Base-by-base conservation (phyloP, 208 protist genomes). In the Acanthamoeba castellanii region DNA sequence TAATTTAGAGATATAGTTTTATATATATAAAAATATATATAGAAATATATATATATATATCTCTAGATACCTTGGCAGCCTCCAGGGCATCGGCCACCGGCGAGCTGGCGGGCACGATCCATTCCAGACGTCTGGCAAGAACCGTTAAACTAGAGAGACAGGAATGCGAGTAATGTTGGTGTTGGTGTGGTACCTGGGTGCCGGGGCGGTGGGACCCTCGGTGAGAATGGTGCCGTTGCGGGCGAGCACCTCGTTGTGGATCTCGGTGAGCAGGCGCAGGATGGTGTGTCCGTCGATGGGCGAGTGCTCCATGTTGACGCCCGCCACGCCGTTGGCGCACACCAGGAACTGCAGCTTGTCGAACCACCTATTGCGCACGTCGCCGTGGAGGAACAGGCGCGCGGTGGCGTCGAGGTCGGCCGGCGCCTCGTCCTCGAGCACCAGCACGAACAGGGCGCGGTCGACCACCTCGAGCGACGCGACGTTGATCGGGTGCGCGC, bases 271-370 rank as follows among this genome's bases (percentile, higher is more conserved):
- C 14, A 76, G 50, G n/a, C 88, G 88, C 20, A 93, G 88, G 45
- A 55, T 13, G 42, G 88, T 93, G 70, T 93, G 88, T 8, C 88
- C 88, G 34, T 93, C 88, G 70, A 76, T 76, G 70, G 66, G 66
- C 45, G 57, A 64, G 88, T 93, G 88, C 50, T 93, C 88, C 88
- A 93, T 93, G 70, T 93, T 93, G 88, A 93, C 50, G 52, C 88
- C 88, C n/a, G 66, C 70, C 37, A 88, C 32, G 32, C 88, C 88
- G 88, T 93, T 74, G 42, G 66, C 55, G 50, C 55, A 93, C 32
- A 93, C 70, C 25, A 93, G 20, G 88, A 93, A 59, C 59, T 93
- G 88, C 27, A 93, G 81, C 88, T 93, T 93, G 45, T 93, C 88
- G 70, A 93, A 93, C 88, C 88, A 93, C 3, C 88, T 4, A 7